phyloP scores from a whole-genome alignment of 768 basidiomycete species.

The Xerocomellus intermedius region DNA sequence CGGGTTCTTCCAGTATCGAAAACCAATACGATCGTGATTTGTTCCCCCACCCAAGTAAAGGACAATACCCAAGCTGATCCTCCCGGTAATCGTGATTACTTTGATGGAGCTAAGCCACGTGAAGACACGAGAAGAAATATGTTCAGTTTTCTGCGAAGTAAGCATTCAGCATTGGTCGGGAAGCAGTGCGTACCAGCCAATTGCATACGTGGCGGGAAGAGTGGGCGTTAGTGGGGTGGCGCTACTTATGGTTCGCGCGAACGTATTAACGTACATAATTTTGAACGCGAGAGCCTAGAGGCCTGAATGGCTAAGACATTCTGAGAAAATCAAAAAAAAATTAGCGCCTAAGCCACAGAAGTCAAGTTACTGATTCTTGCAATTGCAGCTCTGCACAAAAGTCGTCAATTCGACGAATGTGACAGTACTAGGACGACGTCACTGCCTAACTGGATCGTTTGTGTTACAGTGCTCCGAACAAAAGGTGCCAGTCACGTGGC shows the following conservation, averaged over 20 bases:
- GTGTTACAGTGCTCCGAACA: not conserved
- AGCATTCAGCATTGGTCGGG: not conserved
- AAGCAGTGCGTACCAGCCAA: not conserved
- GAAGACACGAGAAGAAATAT: constrained; percentile 4
- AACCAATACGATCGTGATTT: too few species aligned
- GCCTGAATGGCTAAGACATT: too few species aligned
- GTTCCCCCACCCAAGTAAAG: too few species aligned
- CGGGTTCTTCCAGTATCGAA: too few species aligned
- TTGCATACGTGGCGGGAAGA: too few species aligned
- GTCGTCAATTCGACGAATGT: not conserved
- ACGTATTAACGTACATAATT: not conserved
- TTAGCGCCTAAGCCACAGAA: not conserved
- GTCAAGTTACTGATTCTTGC: not conserved
- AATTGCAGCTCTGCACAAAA: not conserved
- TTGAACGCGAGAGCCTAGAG: too few species aligned
- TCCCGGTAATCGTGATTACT: too few species aligned
- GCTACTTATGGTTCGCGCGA: not conserved
- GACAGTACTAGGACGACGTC: not conserved
- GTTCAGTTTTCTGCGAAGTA: not conserved
- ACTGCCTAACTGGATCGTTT: too few species aligned
- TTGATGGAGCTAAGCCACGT: too few species aligned
- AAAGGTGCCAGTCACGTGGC: constrained; percentile 12
- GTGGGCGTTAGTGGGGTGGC: too few species aligned
- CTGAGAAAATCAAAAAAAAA: not conserved
- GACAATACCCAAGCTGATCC: too few species aligned